phyloP scores from a whole-genome alignment of 768 basidiomycete genomes.

The Xerocomellus intermedius region DNA sequence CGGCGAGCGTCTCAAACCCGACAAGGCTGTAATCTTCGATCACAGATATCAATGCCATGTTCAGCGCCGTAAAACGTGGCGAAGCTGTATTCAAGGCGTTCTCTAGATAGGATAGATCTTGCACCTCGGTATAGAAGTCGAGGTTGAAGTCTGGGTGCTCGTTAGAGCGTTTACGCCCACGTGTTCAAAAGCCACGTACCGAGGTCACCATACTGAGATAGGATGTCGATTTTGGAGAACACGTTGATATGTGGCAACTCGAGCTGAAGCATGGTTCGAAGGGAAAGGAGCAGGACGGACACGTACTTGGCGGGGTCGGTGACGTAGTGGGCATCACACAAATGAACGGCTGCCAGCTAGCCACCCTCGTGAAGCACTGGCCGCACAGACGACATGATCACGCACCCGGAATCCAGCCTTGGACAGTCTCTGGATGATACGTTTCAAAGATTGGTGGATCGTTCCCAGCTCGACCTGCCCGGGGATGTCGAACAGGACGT shows the following conservation, averaged over 20 bases:
- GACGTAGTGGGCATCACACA: conserved; percentile 97
- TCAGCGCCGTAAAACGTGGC: conserved; percentile 73
- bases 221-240: conserved; percentile 91
- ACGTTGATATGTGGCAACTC: conserved; percentile 99
- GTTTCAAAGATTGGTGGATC: conserved; percentile 87
- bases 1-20: conserved; percentile 94
- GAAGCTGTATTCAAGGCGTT: conserved; percentile 64
- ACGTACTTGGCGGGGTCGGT: conserved; percentile 96
- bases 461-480: conserved; percentile 98
- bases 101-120: conserved; percentile 88
- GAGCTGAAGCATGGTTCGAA: conserved; percentile 97
- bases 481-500: conserved; percentile 92
- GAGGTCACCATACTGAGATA: conserved; percentile 86
- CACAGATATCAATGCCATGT: conserved; percentile 88
- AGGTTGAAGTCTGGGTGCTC: conserved; percentile 82
- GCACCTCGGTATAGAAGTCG: conserved; percentile 97
- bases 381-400: conserved; percentile 18
- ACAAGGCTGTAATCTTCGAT: conserved; percentile 92
- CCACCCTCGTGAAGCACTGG: not conserved
- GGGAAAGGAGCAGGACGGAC: conserved; percentile 84
- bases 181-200: conserved; percentile 48
- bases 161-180: conserved; percentile 1
- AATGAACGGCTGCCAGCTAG: conserved; percentile 89
- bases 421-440: conserved; percentile 64
- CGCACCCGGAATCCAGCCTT: conserved; percentile 86